Percentiles rank a stretch among this genome's conserved stretches.
phyloP scores from a whole-genome alignment of 768 basidiomycete species.

The Pholiota conissans region DNA sequence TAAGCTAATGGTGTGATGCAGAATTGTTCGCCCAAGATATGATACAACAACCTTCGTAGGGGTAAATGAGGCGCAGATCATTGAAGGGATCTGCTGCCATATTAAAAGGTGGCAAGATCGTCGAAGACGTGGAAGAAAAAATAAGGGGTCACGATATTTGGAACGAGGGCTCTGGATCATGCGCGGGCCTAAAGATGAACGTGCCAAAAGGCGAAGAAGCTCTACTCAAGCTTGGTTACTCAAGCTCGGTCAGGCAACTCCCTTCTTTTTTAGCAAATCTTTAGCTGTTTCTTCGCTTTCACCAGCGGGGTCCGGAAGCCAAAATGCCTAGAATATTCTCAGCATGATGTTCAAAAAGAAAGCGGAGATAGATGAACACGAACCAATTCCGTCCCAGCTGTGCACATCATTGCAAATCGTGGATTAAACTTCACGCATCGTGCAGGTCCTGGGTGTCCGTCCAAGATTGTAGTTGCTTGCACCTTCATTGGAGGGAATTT shows the following conservation, averaged over 20 bases:
- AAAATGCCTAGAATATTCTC: slow-evolving; percentile 37
- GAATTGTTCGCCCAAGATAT: not conserved
- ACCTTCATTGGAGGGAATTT: slow-evolving; percentile 51
- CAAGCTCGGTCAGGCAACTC: slow-evolving; percentile 14
- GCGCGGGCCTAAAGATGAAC: not conserved
- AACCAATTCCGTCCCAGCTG: slow-evolving; percentile 79
- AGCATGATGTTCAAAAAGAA: slow-evolving; percentile 1
- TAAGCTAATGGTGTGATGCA: too few species aligned
- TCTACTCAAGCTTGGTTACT: not conserved
- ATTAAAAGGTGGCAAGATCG: too few species aligned
- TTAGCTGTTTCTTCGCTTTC: slow-evolving; percentile 73
- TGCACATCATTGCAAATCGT: slow-evolving; percentile 82
- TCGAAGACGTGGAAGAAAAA: slow-evolving; percentile 7
- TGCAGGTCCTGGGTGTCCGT: slow-evolving; percentile 82
- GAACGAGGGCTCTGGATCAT: not conserved
- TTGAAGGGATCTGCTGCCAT: not conserved
- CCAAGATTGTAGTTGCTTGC: slow-evolving; percentile 45
- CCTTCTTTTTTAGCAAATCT: slow-evolving; percentile 62
- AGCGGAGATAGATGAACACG: slow-evolving; percentile 3
- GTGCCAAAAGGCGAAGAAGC: not conserved
- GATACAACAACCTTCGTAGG: not conserved
- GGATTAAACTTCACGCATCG: slow-evolving; percentile 92
- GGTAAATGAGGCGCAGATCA: not conserved
- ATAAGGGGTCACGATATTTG: not conserved
- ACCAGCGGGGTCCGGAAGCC: slow-evolving; percentile 55